Base-by-base conservation (phyloP, 352 stramenopile genomes). In the Thraustochytrium striatum region DNA sequence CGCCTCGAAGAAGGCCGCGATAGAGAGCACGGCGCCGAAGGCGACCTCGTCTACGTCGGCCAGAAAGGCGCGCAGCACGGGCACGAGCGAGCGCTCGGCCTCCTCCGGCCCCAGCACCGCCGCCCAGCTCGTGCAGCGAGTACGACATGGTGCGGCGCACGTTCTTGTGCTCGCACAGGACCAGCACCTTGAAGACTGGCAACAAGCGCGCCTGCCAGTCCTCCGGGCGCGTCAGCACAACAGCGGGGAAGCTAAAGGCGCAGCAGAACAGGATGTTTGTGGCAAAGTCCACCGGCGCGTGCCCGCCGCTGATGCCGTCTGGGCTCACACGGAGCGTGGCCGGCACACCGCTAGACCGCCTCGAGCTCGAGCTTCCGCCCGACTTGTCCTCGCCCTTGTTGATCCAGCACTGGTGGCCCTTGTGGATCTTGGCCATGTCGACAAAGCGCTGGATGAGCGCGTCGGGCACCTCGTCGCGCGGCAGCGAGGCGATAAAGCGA, bases 221-320 rank as follows among this genome's bases (percentile, higher is more conserved):
- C 0, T 70, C 55, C 0, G 91, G 90, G 16, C 95, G 61, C 39
- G 92, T 93, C 80, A 89, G 88, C 52, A 92, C 88, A 8, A 97
- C 86, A 11, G 90, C 92, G 19, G 92, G 92, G 25, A 97, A 95
- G 65, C 87, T 94, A 82, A 91, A 97, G 1, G 92, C 92, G 82
- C 92, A 96, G 78, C 94, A 92, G 61, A 94, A 92, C 39, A 91
- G 91, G 57, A 97, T 91, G 69, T 97, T 91, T 95, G 89, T 73
- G 36, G 55, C 69, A 55, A 69, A 79, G 39, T 79, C 69, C 21
- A 39, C 52, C 11, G 50, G 57, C 21, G 38, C 35, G 55, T 59
- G 11, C 72, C 21, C 9, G 25, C 52, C 13, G 38, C 61, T 13
- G 16, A 30, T 19, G 30, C n/a, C n/a, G 7, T 30, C 21, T 25